Conservation (phyloP, 768 basidiomycete species). For the Neoboletus subvelutipes region DNA sequence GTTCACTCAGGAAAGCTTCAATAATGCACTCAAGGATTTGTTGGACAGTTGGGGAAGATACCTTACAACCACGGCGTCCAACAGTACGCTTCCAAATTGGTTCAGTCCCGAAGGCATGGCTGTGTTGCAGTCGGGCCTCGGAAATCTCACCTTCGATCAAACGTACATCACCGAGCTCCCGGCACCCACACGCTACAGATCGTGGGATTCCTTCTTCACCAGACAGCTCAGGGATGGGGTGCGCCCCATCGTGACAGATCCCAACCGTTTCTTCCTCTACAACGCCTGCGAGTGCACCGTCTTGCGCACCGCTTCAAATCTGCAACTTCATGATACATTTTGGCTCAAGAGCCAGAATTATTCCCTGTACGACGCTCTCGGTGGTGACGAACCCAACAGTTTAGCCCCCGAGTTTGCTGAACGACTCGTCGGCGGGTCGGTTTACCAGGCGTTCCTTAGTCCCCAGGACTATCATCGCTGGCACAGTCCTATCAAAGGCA, state of each 20-base stretch:
- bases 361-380: constrained; percentile 54
- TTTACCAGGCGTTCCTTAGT: constrained; percentile 50
- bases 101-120: neutral
- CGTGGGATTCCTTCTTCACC: neutral
- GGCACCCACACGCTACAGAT: neutral
- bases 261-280: neutral
- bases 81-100: neutral
- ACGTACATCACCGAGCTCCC: neutral
- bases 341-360: constrained; percentile 62
- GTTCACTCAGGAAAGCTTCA: neutral
- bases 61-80: neutral
- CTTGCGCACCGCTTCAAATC: constrained; percentile 35
- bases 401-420: neutral
- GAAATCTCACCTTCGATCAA: neutral
- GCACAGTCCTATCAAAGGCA: neutral
- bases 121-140: neutral
- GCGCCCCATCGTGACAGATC: neutral
- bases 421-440: constrained; percentile 39
- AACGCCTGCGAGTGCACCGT: constrained; percentile 47
- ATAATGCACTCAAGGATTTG: neutral
- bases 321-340: constrained; percentile 46
- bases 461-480: neutral
- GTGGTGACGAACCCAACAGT: neutral
- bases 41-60: neutral
- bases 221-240: neutral